phyloP scores from a whole-genome alignment of 1,139 yeast genomes.

The Taphrina sp. region DNA sequence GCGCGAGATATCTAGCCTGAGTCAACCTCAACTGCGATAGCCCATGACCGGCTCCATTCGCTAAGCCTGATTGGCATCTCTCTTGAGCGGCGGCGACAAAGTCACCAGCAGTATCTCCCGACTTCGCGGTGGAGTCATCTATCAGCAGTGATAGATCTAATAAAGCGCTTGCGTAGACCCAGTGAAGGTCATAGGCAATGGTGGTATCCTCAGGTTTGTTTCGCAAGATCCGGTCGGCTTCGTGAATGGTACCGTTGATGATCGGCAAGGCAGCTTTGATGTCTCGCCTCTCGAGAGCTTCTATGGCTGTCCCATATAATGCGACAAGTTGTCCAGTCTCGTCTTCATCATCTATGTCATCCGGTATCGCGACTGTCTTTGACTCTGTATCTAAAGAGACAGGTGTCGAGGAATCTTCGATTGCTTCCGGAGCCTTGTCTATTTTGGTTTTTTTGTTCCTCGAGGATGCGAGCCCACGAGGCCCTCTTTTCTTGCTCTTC shows the following conservation, averaged over 20 bases:
- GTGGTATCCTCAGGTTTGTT: conserved; percentile 39
- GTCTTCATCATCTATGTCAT: conserved; percentile 70
- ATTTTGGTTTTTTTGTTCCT: conserved; percentile 10
- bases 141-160: conserved; percentile 58
- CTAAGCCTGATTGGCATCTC: conserved; percentile 62
- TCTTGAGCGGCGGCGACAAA: conserved; percentile 71
- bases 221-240: conserved; percentile 78
- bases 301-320: conserved; percentile 50
- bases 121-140: conserved; percentile 40
- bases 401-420: conserved; percentile 32
- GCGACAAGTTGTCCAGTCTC: conserved; percentile 72
- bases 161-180: conserved; percentile 70
- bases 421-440: neutral
- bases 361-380: conserved; percentile 67
- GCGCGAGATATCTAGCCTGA: neutral
- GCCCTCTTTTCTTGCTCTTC: conserved; percentile 17
- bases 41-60: conserved; percentile 34
- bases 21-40: neutral
- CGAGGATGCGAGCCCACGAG: conserved; percentile 13
- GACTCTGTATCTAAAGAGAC: conserved; percentile 42
- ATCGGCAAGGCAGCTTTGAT: conserved; percentile 42
- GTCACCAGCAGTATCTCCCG: conserved; percentile 50
- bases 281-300: conserved; percentile 27
- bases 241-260: conserved; percentile 83
- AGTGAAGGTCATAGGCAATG: conserved; percentile 63